Evolutionary conservation across 805 yeast genomes (phyloP).

Genomic region (Candida adriatica): DNA sequence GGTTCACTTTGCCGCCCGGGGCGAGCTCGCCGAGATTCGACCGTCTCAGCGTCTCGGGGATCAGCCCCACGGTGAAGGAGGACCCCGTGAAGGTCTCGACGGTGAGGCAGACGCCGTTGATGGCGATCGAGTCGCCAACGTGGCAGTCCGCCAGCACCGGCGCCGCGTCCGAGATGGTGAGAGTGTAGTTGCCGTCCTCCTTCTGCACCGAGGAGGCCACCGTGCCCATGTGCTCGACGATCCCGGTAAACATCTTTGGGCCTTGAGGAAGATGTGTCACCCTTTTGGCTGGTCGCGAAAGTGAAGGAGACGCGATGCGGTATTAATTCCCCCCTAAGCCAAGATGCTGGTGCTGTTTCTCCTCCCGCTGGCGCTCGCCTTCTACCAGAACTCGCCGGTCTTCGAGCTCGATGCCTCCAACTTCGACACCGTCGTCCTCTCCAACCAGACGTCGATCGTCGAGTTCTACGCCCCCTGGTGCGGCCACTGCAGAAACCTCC

Average conservation of each 20-base stretch:
- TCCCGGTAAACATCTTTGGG: constrained; percentile 82
- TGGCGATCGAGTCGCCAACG: constrained; percentile 88
- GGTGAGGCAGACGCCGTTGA: constrained; percentile 87
- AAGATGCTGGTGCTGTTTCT: no score
- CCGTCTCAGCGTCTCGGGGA: constrained; percentile 85
- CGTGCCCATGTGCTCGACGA: constrained; percentile 78
- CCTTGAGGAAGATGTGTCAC: no score
- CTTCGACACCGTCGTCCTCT: constrained; percentile 55
- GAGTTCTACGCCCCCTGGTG: constrained; percentile 99
- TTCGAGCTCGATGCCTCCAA: constrained; percentile 48
- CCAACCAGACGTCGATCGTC: constrained; percentile 76
- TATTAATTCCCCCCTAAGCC: no score
- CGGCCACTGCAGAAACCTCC: constrained; percentile 79
- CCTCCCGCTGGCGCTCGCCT: no score
- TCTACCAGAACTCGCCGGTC: constrained; percentile 31
- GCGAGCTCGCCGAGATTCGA: constrained; percentile 64
- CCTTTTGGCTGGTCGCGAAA: no score
- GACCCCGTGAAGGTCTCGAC: constrained; percentile 68
- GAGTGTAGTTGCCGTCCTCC: constrained; percentile 74
- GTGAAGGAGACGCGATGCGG: no score
- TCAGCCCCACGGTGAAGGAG: constrained; percentile 80
- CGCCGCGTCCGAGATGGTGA: constrained; percentile 56
- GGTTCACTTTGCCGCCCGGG: constrained; percentile 60
- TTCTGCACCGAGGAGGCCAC: constrained; percentile 48
- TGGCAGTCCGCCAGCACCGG: constrained; percentile 72